These are phyloP conservation scores for Amanita exitialis DNA, from an alignment of 768 basidiomycete genomes.

Conservation along the genomic window DNA sequence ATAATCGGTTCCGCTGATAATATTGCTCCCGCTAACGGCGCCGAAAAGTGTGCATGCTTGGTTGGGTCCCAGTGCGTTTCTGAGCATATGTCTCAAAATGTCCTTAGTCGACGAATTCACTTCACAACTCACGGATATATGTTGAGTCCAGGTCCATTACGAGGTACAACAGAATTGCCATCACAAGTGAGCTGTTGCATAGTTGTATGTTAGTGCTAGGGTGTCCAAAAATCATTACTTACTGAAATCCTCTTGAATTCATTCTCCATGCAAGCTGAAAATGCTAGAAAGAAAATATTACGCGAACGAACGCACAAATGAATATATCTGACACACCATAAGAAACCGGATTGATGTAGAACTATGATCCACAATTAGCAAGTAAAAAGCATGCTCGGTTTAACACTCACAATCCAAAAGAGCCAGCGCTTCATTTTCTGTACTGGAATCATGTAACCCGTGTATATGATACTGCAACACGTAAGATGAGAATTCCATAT, in stretches of 20 bases:
- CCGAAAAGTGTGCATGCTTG: conserved; percentile 76
- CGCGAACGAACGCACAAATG: background rate
- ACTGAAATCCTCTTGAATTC: conserved; percentile 70
- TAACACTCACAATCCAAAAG: conserved; percentile 65
- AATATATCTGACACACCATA: conserved; percentile 36
- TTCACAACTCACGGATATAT: conserved; percentile 49
- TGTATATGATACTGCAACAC: conserved; percentile 41
- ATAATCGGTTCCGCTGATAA: conserved; percentile 54
- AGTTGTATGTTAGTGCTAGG: background rate
- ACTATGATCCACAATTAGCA: conserved; percentile 25
- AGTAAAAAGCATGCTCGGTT: background rate
- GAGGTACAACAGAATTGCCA: conserved; percentile 56
- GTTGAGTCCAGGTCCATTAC: conserved; percentile 44
- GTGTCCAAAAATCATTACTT: conserved; percentile 13
- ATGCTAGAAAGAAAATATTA: conserved; percentile 28
- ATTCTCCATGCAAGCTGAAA: conserved; percentile 75
- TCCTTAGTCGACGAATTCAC: background rate
- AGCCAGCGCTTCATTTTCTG: conserved; percentile 71
- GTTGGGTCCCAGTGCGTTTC: conserved; percentile 46
- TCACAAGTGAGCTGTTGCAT: conserved; percentile 46
- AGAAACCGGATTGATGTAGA: conserved; percentile 69
- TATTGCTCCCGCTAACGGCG: conserved; percentile 39
- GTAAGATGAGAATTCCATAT: background rate
- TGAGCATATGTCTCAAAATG: conserved; percentile 11
- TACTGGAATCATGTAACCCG: conserved; percentile 63